Conservation (phyloP, 257 asterid species). For the Fraxinus quadrangulata region DNA sequence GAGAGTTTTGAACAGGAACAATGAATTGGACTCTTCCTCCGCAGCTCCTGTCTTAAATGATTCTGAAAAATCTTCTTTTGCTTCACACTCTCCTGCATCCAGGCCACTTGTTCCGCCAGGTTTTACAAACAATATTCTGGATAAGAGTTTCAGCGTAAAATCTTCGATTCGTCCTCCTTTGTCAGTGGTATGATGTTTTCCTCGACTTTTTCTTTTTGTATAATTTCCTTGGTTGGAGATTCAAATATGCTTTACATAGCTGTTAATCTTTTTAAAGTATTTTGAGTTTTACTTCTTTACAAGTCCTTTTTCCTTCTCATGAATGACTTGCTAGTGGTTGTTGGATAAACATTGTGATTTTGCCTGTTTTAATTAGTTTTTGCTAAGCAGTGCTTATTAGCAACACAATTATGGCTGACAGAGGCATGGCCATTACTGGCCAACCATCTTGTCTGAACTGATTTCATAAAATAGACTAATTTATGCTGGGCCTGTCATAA, state of each 20-base stretch:
- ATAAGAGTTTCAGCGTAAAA: conserved; percentile 63
- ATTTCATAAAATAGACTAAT: neutral
- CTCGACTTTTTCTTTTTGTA: conserved; percentile 2
- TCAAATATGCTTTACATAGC: conserved; percentile 5
- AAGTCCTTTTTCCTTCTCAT: neutral
- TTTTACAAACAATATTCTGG: conserved; percentile 53
- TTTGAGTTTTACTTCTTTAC: conserved; percentile 2
- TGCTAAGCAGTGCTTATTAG: neutral
- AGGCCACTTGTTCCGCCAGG: conserved; percentile 94
- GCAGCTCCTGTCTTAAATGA: conserved; percentile 41
- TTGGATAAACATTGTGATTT: neutral
- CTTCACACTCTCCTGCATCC: conserved; percentile 56
- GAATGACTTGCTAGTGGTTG: neutral
- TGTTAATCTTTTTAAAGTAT: neutral
- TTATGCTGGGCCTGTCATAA: neutral
- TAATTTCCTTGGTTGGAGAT: conserved; percentile 19
- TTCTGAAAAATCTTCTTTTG: conserved; percentile 57
- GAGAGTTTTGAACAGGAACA: conserved; percentile 34
- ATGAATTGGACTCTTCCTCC: conserved; percentile 49
- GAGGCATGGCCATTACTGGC: neutral
- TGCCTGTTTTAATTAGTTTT: neutral
- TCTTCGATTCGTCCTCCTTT: conserved; percentile 44
- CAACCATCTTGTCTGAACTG: neutral
- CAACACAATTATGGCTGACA: neutral
- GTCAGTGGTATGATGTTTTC: conserved; percentile 48